Percentiles rank a stretch among this genome's conserved stretches.
Evolutionary conservation across 2,329 filamentous ascomycete species (phyloP).

Genomic region (Aspergillus fischeri): DNA sequence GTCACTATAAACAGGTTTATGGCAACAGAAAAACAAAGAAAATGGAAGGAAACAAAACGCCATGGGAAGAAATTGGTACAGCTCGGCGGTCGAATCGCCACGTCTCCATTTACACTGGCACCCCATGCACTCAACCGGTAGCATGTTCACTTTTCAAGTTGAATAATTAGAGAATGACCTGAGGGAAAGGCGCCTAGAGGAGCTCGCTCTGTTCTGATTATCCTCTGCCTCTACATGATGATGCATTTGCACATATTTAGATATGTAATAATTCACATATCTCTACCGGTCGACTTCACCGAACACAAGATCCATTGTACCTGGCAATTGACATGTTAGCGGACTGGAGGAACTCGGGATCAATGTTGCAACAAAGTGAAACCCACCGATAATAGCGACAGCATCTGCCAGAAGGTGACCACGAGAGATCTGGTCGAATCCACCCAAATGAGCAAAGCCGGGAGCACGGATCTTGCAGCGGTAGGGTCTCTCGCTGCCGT

Average conservation of each 20-base stretch:
- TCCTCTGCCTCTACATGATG: not conserved
- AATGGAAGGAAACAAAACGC: slow-evolving; percentile 30
- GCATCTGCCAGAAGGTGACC: slow-evolving; percentile 94
- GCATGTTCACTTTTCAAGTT: not conserved
- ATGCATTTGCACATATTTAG: not conserved
- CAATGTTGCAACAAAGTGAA: not conserved
- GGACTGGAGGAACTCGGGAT: not conserved
- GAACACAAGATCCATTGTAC: slow-evolving; percentile 83
- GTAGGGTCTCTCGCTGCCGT: slow-evolving; percentile 94
- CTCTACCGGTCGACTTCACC: slow-evolving; percentile 60
- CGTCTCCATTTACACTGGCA: slow-evolving; percentile 8
- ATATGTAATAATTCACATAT: slow-evolving; percentile 1
- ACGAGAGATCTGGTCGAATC: slow-evolving; percentile 88
- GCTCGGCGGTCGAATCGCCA: slow-evolving; percentile 6
- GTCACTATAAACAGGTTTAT: slow-evolving; percentile 28
- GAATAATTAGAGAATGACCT: not conserved
- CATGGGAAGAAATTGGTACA: slow-evolving; percentile 25
- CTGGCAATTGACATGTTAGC: slow-evolving; percentile 24
- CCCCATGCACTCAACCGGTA: not conserved
- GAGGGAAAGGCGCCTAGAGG: not conserved
- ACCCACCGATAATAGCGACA: slow-evolving; percentile 79
- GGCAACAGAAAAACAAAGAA: slow-evolving; percentile 8
- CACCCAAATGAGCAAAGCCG: slow-evolving; percentile 89
- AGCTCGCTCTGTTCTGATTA: not conserved
- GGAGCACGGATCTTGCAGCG: slow-evolving; percentile 96